Base-by-base conservation (phyloP, 2,329 filamentous ascomycete genomes). In the Rutstroemia sydowiana region DNA sequence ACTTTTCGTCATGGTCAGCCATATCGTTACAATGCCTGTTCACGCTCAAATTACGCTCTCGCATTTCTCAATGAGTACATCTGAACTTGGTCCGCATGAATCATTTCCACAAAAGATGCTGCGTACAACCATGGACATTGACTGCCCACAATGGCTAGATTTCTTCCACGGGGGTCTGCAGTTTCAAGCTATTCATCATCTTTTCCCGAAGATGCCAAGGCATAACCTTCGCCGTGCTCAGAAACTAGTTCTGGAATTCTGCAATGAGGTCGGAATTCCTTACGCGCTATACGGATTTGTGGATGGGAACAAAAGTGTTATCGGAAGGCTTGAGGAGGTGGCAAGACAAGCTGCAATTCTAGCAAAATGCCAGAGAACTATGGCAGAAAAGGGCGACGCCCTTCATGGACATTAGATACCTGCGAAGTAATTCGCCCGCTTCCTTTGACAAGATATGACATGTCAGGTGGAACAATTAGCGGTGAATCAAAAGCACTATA, bases 41-140 rank as follows among this genome's bases (percentile, higher is more conserved):
- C 90, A 95, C 67, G 79, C 92, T 10, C 90, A 95, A 67, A 95
- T 95, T 66, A 95, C 89, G 0, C 78, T 95, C 16, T 93, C 87
- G 2, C 90, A 95, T 69, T 95, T 95, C 69, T 88, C 88, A 59
- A 95, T 95, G 90, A 92, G 87, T 61, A 95, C 90, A 0, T 79
- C 87, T 10, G 88, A 95, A 62, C 75, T 95, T 11, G 91, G 91
- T 0, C 82, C 86, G 1, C 75, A 84, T 47, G 90, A 95, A 67
- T 93, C 87, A 0, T 95, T 95, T 67, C 82, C 90, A 0, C 89
- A 95, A 69, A 87, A 85, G 68, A 93, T 95, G 85, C 75, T 95
- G 42, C 84, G 91, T 59, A 95, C 90, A 1, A 95, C 90, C 11
- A 95, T 95, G 89, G 89, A 95, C 58, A 83, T 95, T 20, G 88